Conservation (phyloP, 2,329 filamentous ascomycete species). For the Penicillium sp. region DNA sequence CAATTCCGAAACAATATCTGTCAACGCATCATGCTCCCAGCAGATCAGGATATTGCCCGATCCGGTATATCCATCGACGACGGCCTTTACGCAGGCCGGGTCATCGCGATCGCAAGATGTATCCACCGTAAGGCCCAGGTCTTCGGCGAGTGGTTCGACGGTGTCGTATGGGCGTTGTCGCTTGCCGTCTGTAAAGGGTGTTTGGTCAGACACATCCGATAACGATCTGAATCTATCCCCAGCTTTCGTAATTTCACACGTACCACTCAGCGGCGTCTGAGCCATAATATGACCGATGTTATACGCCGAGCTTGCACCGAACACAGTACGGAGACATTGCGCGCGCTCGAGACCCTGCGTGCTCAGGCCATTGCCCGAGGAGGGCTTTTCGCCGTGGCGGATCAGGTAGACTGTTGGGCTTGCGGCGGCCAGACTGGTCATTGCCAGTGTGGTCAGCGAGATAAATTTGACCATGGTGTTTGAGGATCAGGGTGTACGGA, state of each 20-base stretch:
- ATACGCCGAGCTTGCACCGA: slow-evolving; percentile 55
- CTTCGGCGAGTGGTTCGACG: slow-evolving; percentile 57
- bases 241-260: slow-evolving; percentile 4
- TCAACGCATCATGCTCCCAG: slow-evolving; percentile 60
- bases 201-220: not conserved
- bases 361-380: slow-evolving; percentile 52
- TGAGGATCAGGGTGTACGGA: too few relatives aligned
- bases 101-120: slow-evolving; percentile 60
- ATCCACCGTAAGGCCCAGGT: slow-evolving; percentile 59
- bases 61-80: slow-evolving; percentile 51
- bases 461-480: slow-evolving; percentile 6
- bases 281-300: slow-evolving; percentile 63
- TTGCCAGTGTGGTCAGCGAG: slow-evolving; percentile 9
- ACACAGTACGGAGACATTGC: slow-evolving; percentile 61
- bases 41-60: slow-evolving; percentile 62
- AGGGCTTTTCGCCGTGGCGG: slow-evolving; percentile 65
- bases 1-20: slow-evolving; percentile 54
- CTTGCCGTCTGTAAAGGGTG: slow-evolving; percentile 45
- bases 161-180: slow-evolving; percentile 59
- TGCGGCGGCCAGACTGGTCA: slow-evolving; percentile 20
- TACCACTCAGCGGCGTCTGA: slow-evolving; percentile 51
- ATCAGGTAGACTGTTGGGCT: slow-evolving; percentile 62
- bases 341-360: slow-evolving; percentile 57
- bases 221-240: too few relatives aligned
- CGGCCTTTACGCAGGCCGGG: slow-evolving; percentile 54